phyloP scores from a whole-genome alignment of 1,139 yeast species.

The Pichia sp. region DNA sequence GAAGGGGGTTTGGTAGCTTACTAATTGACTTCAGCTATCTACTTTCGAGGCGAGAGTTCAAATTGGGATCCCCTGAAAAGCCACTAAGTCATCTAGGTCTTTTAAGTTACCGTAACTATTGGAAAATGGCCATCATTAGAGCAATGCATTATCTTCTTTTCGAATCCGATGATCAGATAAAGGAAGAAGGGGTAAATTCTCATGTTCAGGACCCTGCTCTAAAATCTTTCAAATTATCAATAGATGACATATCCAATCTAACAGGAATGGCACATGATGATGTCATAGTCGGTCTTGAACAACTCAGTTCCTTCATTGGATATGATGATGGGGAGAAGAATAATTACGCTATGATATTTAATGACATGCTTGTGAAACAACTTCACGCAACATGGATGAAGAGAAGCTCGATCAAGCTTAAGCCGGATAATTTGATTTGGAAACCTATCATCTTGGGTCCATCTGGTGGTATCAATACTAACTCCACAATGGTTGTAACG shows the following conservation, averaged over 20 bases:
- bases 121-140: constrained; percentile 65
- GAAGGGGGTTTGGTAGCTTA: constrained; percentile 85
- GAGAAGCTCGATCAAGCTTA: constrained; percentile 47
- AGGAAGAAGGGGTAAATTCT: neutral
- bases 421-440: constrained; percentile 58
- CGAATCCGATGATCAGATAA: neutral
- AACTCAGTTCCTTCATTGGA: constrained; percentile 36
- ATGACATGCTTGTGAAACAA: constrained; percentile 36
- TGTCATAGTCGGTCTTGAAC: constrained; percentile 81
- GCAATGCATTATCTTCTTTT: constrained; percentile 26
- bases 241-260: constrained; percentile 52
- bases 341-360: constrained; percentile 48
- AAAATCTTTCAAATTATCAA: constrained; percentile 32
- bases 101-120: constrained; percentile 77
- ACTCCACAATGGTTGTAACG: constrained; percentile 35
- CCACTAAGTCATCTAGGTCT: constrained; percentile 86
- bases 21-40: constrained; percentile 86
- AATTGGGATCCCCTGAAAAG: constrained; percentile 90
- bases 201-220: neutral
- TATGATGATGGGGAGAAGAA: constrained; percentile 29
- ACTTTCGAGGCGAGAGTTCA: constrained; percentile 64
- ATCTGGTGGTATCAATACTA: constrained; percentile 68
- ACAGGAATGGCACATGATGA: constrained; percentile 90
- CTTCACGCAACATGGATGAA: constrained; percentile 47
- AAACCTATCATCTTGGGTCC: constrained; percentile 80